Base-by-base conservation (phyloP, 495 filamentous ascomycete species). In the Aspergillus baeticus region DNA sequence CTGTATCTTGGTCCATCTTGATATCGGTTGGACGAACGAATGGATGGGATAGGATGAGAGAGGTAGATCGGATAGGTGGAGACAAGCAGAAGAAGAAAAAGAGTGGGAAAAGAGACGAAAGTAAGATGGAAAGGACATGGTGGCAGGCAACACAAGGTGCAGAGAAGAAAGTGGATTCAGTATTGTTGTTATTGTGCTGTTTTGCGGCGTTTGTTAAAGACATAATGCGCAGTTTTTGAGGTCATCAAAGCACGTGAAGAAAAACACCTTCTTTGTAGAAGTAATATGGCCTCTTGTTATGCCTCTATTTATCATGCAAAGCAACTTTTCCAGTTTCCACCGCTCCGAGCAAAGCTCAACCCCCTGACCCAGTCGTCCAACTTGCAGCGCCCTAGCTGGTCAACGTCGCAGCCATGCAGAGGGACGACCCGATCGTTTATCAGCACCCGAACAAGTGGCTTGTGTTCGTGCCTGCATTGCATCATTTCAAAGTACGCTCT, bases 401-500 rank as follows among this genome's bases (percentile, higher is more conserved):
- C 90, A 6, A 73, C 84, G 3, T 71, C 75, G 68, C 91, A 96
- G 17, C 76, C 82, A 59, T 81, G 73, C 64, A 94, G 60, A 5
- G 83, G 85, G 49, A 90, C 71, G 10, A 96, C 89, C 34, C 90
- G 77, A 63, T 92, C 89, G 73, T 96, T 96, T 10, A 96, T 77
- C 46, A 96, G 62, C 1, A 92, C 79, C 10, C 91, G 77, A 6
- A 96, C 88, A 44, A 85, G 73, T 63, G 91, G 87, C 51, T 77
- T 73, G 33, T 60, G 35, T 17, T 66, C 45, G 21, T 70, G 71
- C 13, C 48, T 18, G 65, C 91, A 96, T 17, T 64, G 65, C 88
- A 95, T 87, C 79, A 90, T 89, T 81, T 96, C 91, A 45, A 96
- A 77, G 65, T 91, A 94, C 50, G 86, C 79, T 39, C 91, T 75